Conservation (phyloP, 768 basidiomycete genomes). For the Collybiopsis luxurians region DNA sequence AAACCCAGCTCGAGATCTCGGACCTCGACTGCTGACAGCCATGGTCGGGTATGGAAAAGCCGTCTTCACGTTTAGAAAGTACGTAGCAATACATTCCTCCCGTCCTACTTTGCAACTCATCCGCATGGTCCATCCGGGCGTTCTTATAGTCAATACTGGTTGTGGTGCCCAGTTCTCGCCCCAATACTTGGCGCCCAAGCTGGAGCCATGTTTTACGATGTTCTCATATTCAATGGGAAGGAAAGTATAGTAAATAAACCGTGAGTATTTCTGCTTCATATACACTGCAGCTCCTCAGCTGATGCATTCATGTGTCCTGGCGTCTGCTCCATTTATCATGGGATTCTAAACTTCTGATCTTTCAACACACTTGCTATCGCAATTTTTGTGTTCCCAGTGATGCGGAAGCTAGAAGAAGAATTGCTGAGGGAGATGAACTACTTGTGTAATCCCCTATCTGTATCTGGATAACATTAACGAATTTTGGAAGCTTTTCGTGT, state of each 20-base stretch:
- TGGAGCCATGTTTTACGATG: constrained; percentile 59
- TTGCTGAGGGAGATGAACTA: constrained; percentile 2
- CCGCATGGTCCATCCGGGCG: constrained; percentile 13
- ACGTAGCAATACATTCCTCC: constrained; percentile 20
- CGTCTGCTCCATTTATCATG: too few species aligned
- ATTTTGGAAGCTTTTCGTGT: too few species aligned
- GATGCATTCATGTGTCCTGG: not conserved
- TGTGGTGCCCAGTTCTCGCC: constrained; percentile 66
- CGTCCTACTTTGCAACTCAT: not conserved
- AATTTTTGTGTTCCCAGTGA: not conserved
- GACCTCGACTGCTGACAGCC: constrained; percentile 66
- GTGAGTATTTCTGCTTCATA: constrained; percentile 27
- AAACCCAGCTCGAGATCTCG: constrained; percentile 55
- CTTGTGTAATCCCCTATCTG: not conserved
- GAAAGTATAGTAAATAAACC: constrained; percentile 52
- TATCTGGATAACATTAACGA: too few species aligned
- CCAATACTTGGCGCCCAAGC: constrained; percentile 58
- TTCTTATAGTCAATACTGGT: constrained; percentile 61
- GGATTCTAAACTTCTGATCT: too few species aligned
- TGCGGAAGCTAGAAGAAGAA: constrained; percentile 5
- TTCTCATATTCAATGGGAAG: constrained; percentile 54
- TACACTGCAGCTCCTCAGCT: not conserved
- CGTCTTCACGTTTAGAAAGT: constrained; percentile 42
- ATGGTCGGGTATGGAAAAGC: constrained; percentile 67
- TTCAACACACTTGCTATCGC: too few species aligned